Conservation (phyloP, 257 asterid genomes). For the Plantago ovata region DNA sequence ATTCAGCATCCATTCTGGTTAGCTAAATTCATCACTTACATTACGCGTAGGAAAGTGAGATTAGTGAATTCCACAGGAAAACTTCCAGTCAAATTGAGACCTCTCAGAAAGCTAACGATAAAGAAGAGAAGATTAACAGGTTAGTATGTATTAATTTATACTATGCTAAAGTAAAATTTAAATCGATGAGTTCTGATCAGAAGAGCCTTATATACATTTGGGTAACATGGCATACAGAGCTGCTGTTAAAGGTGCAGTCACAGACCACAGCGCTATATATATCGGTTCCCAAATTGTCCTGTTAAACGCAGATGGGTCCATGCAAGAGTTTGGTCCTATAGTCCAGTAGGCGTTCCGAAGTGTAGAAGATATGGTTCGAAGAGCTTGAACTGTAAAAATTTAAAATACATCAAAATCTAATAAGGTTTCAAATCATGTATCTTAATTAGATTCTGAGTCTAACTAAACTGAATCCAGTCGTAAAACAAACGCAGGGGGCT, state of each 20-base stretch:
- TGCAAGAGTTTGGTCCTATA: constrained; percentile 49
- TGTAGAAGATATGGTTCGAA: constrained; percentile 51
- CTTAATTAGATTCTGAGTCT: neutral
- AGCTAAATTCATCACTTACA: constrained; percentile 42
- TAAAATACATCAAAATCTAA: neutral
- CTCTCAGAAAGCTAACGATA: constrained; percentile 50
- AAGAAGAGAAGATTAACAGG: constrained; percentile 17
- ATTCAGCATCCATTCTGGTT: neutral
- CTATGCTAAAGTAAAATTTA: too few relatives aligned
- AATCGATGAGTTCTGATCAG: too few relatives aligned
- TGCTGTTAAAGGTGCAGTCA: constrained; percentile 47
- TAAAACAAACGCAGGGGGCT: too few relatives aligned
- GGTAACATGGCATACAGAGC: constrained; percentile 68
- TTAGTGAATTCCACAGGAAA: constrained; percentile 63
- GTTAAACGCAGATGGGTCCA: constrained; percentile 34
- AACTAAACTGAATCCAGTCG: too few relatives aligned
- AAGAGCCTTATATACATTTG: constrained; percentile 48
- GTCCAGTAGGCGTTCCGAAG: constrained; percentile 57
- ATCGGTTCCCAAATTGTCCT: neutral
- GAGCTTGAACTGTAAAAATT: constrained; percentile 48
- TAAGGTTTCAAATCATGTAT: constrained; percentile 1
- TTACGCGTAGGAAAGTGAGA: constrained; percentile 42
- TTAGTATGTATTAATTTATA: too few relatives aligned
- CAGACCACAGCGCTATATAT: constrained; percentile 41
- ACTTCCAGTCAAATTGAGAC: constrained; percentile 61